phyloP scores from a whole-genome alignment of 2,329 filamentous ascomycete species.

The Penicillium aurantiogriseum region DNA sequence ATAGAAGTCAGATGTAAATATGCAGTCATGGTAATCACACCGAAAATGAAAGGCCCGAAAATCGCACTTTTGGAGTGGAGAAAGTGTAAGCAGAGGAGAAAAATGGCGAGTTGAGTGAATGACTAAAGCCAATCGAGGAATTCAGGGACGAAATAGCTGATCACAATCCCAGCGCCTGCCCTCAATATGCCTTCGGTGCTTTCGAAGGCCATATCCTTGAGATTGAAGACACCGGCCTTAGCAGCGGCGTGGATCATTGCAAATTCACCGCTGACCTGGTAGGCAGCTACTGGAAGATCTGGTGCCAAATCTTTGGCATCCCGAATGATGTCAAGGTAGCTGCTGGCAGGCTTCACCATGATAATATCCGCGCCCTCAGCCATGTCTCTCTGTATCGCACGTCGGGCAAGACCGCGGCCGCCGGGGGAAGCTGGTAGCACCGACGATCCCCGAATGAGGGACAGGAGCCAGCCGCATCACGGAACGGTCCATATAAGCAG shows the following conservation, averaged over 20 bases:
- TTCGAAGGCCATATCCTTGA: slow-evolving; percentile 93
- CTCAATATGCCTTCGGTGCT: slow-evolving; percentile 89
- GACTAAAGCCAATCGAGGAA: slow-evolving; percentile 61
- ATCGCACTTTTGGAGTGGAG: slow-evolving; percentile 8
- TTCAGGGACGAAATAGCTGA: slow-evolving; percentile 90
- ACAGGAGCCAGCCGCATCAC: slow-evolving; percentile 86
- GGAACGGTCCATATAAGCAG: slow-evolving; percentile 94
- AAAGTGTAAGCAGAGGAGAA: background rate
- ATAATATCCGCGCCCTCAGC: slow-evolving; percentile 94
- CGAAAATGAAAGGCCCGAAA: background rate
- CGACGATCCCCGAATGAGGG: slow-evolving; percentile 92
- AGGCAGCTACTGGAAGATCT: slow-evolving; percentile 89
- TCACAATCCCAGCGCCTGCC: slow-evolving; percentile 87
- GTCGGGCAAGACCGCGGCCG: slow-evolving; percentile 83
- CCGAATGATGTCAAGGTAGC: slow-evolving; percentile 95
- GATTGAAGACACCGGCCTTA: slow-evolving; percentile 92
- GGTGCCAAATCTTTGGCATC: slow-evolving; percentile 93
- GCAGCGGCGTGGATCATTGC: slow-evolving; percentile 97
- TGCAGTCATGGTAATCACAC: background rate
- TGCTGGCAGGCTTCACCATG: slow-evolving; percentile 97
- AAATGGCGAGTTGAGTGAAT: background rate
- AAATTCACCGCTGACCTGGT: slow-evolving; percentile 95
- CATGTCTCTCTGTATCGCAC: slow-evolving; percentile 88
- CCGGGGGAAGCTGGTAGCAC: slow-evolving; percentile 97
- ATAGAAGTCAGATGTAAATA: background rate